Percentiles rank a stretch among this genome's conserved stretches.
Evolutionary conservation across 2,329 filamentous ascomycete genomes (phyloP).

Genomic region (Cryphonectria carpinicola): DNA sequence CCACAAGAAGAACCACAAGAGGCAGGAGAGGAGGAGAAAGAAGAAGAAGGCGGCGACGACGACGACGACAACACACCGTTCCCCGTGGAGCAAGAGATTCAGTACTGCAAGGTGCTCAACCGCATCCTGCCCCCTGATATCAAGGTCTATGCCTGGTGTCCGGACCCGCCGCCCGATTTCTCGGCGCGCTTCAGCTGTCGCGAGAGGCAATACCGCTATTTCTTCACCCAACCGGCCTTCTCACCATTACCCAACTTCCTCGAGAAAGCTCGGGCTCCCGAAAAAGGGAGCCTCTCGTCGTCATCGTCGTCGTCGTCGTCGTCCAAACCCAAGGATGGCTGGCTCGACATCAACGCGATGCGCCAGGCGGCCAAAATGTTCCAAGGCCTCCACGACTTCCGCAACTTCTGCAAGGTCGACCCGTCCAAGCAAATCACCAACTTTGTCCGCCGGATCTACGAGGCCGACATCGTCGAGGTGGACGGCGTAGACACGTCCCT

Average conservation of each 20-base stretch:
- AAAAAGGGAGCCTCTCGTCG: conserved; percentile 29
- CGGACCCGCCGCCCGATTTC: conserved; percentile 76
- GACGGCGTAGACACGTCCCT: conserved; percentile 56
- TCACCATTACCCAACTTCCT: conserved; percentile 63
- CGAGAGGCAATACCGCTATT: conserved; percentile 92
- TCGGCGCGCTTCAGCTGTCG: conserved; percentile 91
- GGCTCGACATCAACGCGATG: conserved; percentile 90
- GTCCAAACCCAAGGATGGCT: conserved; percentile 62
- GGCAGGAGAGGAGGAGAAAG: conserved; percentile 21
- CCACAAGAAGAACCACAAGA: conserved; percentile 15
- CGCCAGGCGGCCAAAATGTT: conserved; percentile 76
- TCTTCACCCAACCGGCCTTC: conserved; percentile 94
- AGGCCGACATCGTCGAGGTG: conserved; percentile 77
- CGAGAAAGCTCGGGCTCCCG: conserved; percentile 37
- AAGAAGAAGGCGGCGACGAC: too few species aligned
- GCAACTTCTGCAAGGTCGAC: conserved; percentile 96
- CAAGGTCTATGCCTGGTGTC: conserved; percentile 90
- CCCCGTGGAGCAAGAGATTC: conserved; percentile 77
- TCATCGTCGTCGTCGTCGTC: background rate
- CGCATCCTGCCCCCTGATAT: conserved; percentile 88
- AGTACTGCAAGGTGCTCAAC: conserved; percentile 84
- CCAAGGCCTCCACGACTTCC: conserved; percentile 87
- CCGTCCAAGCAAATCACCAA: conserved; percentile 85
- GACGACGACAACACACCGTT: conserved; percentile 55
- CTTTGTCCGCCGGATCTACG: conserved; percentile 78